Evolutionary conservation across 2,329 filamentous ascomycete species (phyloP), one percentile per base, ranked within the genome.

Genomic region (Colletotrichum sidae): DNA sequence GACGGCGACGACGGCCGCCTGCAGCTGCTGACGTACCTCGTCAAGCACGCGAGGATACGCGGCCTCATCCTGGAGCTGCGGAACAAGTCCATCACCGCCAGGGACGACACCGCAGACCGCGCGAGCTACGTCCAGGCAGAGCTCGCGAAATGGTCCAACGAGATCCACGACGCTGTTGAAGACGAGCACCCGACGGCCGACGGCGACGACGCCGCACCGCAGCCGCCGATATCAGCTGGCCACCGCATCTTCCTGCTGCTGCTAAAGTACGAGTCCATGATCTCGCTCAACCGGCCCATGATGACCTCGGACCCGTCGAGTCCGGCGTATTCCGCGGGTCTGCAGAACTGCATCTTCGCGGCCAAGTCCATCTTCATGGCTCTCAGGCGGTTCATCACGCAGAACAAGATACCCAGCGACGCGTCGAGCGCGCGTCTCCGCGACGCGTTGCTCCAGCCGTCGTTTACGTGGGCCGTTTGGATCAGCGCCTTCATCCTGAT

Each of bases 391-490:
- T 69, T 74, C 12, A 67, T 66, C 7, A 67, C 63, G 8, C 69
- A 62, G 0, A 56, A 73, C 17, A 72, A 44, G 44, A 47, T 49
- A 3, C 10, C 9, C 1, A 34, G 38, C 3, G 69, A 69, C 3
- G 58, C 57, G 1, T 44, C 54, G 8, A 67, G 59, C 2, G 42
- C 57, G 1, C 61, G 60, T 5, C 59, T 75, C 0, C 51, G 45
- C 0, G 57, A 69, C 7, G 78, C 80, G 0, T 71, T 86, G 33
- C 71, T 83, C 0, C 85, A 83, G 81, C 83, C 83, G 3, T 83
- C 82, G 0, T 83, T 83, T 44, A 85, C 83, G 0, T 85, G 83
- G 83, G 80, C 79, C 1, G 76, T 83, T 0, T 86, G 83, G 83
- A 85, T 85, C 68, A 84, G 82, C 61, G 81, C 81, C 1, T 82